Evolutionary conservation across 2,329 filamentous ascomycete species (phyloP).

Genomic region (Didymella arachidicola): DNA sequence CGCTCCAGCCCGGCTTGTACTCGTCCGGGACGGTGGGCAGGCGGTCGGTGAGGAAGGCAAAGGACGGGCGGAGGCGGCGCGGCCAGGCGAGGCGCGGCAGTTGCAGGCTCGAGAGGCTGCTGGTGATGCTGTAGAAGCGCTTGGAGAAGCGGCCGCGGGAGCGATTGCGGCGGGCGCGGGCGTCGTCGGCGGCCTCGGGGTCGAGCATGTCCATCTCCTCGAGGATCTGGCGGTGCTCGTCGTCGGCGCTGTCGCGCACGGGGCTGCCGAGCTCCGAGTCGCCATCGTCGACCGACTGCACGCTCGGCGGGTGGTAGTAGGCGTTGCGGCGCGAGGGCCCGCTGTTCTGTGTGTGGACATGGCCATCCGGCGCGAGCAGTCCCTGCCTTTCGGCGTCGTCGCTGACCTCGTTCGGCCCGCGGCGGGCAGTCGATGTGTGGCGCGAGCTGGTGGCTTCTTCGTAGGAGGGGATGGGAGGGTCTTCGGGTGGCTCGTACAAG

Average conservation of each 20-base stretch:
- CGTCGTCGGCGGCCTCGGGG: conserved; percentile 45
- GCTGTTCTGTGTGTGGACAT: conserved; percentile 29
- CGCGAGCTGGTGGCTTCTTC: conserved; percentile 77
- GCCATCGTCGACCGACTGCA: conserved; percentile 76
- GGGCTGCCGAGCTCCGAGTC: conserved; percentile 59
- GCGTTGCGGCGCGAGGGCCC: conserved; percentile 48
- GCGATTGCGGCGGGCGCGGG: conserved; percentile 38
- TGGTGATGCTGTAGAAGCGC: conserved; percentile 63
- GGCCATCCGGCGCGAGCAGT: conserved; percentile 66
- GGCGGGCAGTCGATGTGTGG: conserved; percentile 55
- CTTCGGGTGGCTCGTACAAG: conserved; percentile 54
- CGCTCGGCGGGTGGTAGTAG: conserved; percentile 78
- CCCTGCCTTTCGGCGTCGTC: conserved; percentile 80
- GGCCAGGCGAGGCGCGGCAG: conserved; percentile 41
- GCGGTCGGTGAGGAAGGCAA: conserved; percentile 44
- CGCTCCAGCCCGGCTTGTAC: conserved; percentile 65
- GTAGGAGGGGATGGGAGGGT: conserved; percentile 80
- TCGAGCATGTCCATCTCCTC: conserved; percentile 68
- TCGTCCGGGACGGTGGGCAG: conserved; percentile 57
- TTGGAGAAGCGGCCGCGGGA: conserved; percentile 60
- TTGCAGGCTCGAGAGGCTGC: conserved; percentile 65
- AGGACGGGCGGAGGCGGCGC: conserved; percentile 25
- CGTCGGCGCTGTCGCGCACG: conserved; percentile 62
- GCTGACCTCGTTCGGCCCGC: conserved; percentile 67
- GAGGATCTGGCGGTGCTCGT: conserved; percentile 76